Percentiles rank a stretch among this genome's conserved stretches.
phyloP scores from a whole-genome alignment of 257 asterid genomes.

The Lycium barbarum region DNA sequence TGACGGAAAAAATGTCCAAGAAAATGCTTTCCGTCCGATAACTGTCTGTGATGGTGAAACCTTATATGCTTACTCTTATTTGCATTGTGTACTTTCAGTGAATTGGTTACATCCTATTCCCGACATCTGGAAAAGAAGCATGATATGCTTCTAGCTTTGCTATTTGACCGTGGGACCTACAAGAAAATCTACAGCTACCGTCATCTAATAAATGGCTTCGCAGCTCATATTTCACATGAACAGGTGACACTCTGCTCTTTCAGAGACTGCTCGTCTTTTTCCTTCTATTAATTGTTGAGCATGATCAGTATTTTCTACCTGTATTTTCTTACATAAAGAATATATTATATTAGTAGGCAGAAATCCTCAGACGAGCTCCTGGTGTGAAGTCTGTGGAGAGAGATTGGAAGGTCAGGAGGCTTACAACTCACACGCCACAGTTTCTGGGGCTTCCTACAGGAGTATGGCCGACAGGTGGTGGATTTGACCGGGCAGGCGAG shows the following conservation, averaged over 20 bases:
- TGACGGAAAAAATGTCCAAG: not conserved
- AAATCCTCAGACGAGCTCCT: conserved; percentile 72
- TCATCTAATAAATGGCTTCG: conserved; percentile 93
- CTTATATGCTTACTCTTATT: conserved; percentile 22
- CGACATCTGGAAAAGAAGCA: conserved; percentile 83
- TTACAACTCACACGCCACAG: conserved; percentile 96
- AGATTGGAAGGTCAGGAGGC: conserved; percentile 97
- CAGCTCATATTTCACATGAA: conserved; percentile 83
- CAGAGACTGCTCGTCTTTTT: conserved; percentile 22
- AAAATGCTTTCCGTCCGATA: not conserved
- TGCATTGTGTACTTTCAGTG: conserved; percentile 56
- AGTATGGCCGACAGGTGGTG: conserved; percentile 98
- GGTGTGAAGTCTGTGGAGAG: conserved; percentile 90
- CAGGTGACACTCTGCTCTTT: conserved; percentile 68
- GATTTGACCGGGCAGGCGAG: conserved; percentile 95
- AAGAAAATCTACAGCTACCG: conserved; percentile 90
- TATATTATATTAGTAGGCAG: conserved; percentile 84
- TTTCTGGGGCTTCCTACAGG: conserved; percentile 98
- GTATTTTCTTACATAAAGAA: conserved; percentile 52
- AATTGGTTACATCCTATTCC: conserved; percentile 67
- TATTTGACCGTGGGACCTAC: conserved; percentile 82
- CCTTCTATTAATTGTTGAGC: conserved; percentile 20
- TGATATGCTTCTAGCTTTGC: conserved; percentile 93
- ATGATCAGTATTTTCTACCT: conserved; percentile 28
- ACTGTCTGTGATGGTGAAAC: not conserved